phyloP scores from a whole-genome alignment of 352 stramenopile species.

The Aphanomyces euteiches region DNA sequence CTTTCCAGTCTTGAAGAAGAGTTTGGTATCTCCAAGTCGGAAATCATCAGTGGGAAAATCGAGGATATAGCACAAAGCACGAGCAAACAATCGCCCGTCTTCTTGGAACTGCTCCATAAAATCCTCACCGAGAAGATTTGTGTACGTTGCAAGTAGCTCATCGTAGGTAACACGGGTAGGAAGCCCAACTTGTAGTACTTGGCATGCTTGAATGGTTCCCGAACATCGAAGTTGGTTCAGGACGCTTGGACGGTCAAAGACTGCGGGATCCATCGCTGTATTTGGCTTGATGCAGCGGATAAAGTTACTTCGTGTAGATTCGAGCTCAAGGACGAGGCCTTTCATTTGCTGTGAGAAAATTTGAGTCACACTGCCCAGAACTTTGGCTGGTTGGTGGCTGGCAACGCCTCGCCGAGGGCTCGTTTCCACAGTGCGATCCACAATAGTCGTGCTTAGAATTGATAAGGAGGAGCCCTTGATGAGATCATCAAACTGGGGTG shows the following conservation, averaged over 20 bases:
- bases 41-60: slow-evolving; percentile 71
- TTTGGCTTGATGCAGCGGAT: slow-evolving; percentile 42
- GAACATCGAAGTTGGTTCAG: slow-evolving; percentile 35
- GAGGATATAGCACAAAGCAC: slow-evolving; percentile 72
- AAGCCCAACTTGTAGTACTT: slow-evolving; percentile 73
- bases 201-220: slow-evolving; percentile 49
- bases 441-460: slow-evolving; percentile 65
- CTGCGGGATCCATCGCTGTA: slow-evolving; percentile 24
- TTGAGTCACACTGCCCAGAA: slow-evolving; percentile 32
- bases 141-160: slow-evolving; percentile 80
- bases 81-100: slow-evolving; percentile 82
- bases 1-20: slow-evolving; percentile 83
- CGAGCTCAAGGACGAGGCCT: slow-evolving; percentile 38
- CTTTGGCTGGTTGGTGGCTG: slow-evolving; percentile 35
- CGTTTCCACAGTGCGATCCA: slow-evolving; percentile 47
- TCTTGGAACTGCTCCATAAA: slow-evolving; percentile 64
- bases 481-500: slow-evolving; percentile 31
- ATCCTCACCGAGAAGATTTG: slow-evolving; percentile 54
- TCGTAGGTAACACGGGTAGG: slow-evolving; percentile 80
- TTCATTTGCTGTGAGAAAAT: slow-evolving; percentile 41
- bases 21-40: slow-evolving; percentile 64
- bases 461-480: slow-evolving; percentile 18
- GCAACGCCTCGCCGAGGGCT: slow-evolving; percentile 38
- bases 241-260: slow-evolving; percentile 32
- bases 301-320: slow-evolving; percentile 43